Evolutionary conservation across 2,329 filamentous ascomycete genomes (phyloP), one percentile per base, ranked within the genome.

Genomic region (Nannizziopsis barbatae): DNA sequence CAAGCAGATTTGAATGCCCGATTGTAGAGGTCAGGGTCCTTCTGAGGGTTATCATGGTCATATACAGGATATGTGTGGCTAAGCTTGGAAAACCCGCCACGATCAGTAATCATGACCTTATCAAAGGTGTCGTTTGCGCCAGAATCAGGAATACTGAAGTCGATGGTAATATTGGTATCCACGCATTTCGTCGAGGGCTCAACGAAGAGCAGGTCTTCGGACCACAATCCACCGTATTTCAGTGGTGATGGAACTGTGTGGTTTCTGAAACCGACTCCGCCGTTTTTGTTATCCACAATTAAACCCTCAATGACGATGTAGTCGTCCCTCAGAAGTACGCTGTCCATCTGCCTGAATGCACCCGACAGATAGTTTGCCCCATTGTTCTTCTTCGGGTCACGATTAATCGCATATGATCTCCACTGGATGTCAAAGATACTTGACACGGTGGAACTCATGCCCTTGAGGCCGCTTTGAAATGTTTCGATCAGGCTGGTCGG

Each of bases 161-260:
- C 68, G 3, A 74, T 45, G 0, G 70, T 71, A 5, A 61, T 32
- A 47, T 62, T 62, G 1, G 62, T 66, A 44, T 69, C 58, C 5
- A 73, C 67, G 50, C 72, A 74, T 4, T 58, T 55, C 0, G 69
- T 67, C 18, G 69, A 64, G 0, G 72, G 72, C 51, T 72, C 65
- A 9, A 74, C 52, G 52, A 72, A 75, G 0, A 75, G 62, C 4
- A 75, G 41, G 47, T 75, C 71, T 49, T 76, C 72, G 0, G 60
- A 58, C 72, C 72, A 75, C 1, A 56, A 59, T 5, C 61, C 66
- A 0, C 71, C 71, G 36, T 60, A 62, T 1, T 51, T 22, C 1
- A 63, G 51, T 0, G 55, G 56, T 0, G 52, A 37, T 1, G 71
- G 71, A 0, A 63, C 49, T 0, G 64, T 71, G 50, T 73, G 70